phyloP scores from a whole-genome alignment of 1,284 basidiomycete species.

The Pseudozyma hubeiensis region DNA sequence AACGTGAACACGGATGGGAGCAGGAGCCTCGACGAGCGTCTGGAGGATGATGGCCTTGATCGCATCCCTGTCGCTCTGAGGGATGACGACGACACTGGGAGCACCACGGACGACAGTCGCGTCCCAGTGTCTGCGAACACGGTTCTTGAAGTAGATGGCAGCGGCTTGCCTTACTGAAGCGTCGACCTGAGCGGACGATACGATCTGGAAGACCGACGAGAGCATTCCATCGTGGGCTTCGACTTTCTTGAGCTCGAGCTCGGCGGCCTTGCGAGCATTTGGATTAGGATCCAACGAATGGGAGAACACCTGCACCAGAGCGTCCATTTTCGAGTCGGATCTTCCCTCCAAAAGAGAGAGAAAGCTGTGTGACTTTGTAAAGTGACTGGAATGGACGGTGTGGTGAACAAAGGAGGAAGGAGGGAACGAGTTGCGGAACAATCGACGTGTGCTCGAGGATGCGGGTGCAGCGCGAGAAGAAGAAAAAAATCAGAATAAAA shows the following conservation, averaged over 20 bases:
- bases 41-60: conserved; percentile 55
- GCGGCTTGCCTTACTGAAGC: conserved; percentile 61
- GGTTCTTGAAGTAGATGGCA: conserved; percentile 67
- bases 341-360: neutral
- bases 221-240: conserved; percentile 66
- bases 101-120: conserved; percentile 21
- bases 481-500: conserved; percentile 1
- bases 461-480: neutral
- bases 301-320: conserved; percentile 47
- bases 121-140: conserved; percentile 63
- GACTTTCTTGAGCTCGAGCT: conserved; percentile 65
- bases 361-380: neutral
- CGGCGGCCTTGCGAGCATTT: conserved; percentile 62
- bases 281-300: conserved; percentile 59
- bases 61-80: conserved; percentile 49
- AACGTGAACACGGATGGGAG: conserved; percentile 57
- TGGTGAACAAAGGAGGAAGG: neutral
- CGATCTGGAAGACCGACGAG: conserved; percentile 59
- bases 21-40: conserved; percentile 55
- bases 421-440: conserved; percentile 5
- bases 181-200: conserved; percentile 54
- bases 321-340: conserved; percentile 29
- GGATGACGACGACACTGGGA: conserved; percentile 30
- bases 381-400: neutral
- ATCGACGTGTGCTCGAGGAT: conserved; percentile 1